These are phyloP conservation scores for Teratosphaeria zuluensis DNA, from an alignment of 2,329 filamentous ascomycete genomes.

Conservation along the genomic window DNA sequence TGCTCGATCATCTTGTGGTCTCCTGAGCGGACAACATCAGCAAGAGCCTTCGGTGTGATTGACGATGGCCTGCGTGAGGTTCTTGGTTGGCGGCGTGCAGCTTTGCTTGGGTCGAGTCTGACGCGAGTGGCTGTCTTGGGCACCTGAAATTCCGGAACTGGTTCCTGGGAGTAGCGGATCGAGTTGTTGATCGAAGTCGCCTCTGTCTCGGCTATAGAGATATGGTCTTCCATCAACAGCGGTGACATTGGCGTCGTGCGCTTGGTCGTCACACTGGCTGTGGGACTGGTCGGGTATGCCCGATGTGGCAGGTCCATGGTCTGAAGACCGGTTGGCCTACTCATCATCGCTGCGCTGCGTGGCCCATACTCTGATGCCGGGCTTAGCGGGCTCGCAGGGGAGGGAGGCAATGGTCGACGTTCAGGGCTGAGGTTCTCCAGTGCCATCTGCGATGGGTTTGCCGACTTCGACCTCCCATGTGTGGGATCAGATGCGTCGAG, in stretches of 20 bases:
- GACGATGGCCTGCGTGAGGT: constrained; percentile 16
- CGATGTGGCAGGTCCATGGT: background rate
- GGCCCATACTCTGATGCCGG: background rate
- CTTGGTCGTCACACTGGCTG: background rate
- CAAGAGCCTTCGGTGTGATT: constrained; percentile 29
- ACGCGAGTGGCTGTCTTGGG: constrained; percentile 38
- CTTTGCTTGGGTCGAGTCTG: constrained; percentile 28
- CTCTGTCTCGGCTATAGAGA: background rate
- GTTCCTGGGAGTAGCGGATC: background rate
- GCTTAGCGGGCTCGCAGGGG: background rate
- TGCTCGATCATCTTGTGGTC: constrained; percentile 16
- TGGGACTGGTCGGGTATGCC: background rate
- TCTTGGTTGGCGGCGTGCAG: constrained; percentile 9
- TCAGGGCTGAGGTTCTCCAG: background rate
- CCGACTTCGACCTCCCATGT: background rate
- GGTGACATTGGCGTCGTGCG: background rate
- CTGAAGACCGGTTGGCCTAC: background rate
- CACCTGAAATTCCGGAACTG: constrained; percentile 30
- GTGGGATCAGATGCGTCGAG: background rate
- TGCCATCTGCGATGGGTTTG: background rate
- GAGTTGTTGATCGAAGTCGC: background rate
- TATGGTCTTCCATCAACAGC: background rate
- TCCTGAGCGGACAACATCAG: constrained; percentile 22
- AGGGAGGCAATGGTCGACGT: background rate
- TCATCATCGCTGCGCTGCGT: background rate